Conservation (phyloP, 2,329 filamentous ascomycete species). For the Sarocladium oryzae region DNA sequence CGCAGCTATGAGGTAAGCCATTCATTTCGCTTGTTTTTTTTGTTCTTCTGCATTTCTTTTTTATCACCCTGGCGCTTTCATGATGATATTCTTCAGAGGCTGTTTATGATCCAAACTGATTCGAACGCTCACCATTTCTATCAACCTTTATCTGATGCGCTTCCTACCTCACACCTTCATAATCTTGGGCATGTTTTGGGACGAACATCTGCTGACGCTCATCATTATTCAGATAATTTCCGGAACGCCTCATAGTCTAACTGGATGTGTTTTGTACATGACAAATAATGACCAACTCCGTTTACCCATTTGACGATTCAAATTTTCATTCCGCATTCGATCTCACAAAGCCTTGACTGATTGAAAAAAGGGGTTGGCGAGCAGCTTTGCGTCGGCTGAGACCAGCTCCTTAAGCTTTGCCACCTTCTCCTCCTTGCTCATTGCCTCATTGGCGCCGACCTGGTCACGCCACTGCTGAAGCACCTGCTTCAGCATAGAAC, state of each 20-base stretch:
- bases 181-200: slow-evolving; percentile 1
- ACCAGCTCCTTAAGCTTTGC: slow-evolving; percentile 74
- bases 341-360: slow-evolving; percentile 48
- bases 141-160: slow-evolving; percentile 11
- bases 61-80: slow-evolving; percentile 16
- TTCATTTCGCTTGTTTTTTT: too few species aligned
- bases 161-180: slow-evolving; percentile 10
- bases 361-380: slow-evolving; percentile 65
- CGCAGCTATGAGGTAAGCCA: too few species aligned
- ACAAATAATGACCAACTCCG: background rate
- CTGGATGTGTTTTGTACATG: background rate
- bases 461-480: slow-evolving; percentile 81
- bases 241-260: background rate
- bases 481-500: slow-evolving; percentile 74
- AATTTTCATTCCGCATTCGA: background rate
- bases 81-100: slow-evolving; percentile 40
- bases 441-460: slow-evolving; percentile 43
- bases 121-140: slow-evolving; percentile 26
- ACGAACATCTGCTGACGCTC: background rate
- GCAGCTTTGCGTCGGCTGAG: slow-evolving; percentile 58
- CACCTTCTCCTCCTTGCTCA: slow-evolving; percentile 72
- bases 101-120: slow-evolving; percentile 40
- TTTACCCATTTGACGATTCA: background rate
- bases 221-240: background rate
- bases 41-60: background rate